These are phyloP conservation scores for Phytophthora constricta DNA, from an alignment of 352 stramenopile genomes.

Conservation along the genomic window DNA sequence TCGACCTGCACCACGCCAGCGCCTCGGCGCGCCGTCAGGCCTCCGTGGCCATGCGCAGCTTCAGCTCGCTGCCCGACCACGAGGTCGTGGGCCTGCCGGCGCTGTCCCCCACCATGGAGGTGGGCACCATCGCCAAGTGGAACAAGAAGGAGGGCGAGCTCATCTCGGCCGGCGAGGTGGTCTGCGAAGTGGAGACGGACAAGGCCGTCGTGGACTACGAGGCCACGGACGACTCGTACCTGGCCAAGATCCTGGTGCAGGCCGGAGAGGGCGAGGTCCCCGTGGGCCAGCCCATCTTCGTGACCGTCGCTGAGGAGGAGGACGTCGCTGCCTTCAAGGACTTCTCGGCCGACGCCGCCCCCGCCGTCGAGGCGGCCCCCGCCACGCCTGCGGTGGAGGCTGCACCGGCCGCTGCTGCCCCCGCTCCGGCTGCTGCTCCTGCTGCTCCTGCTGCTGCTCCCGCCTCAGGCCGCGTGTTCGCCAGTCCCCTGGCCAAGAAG, in stretches of 20 bases:
- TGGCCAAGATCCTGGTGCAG: conserved; percentile 95
- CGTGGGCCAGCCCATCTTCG: conserved; percentile 75
- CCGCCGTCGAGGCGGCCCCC: conserved; percentile 37
- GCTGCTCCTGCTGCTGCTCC: conserved; percentile 25
- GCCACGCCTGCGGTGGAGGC: conserved; percentile 28
- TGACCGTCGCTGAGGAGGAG: conserved; percentile 62
- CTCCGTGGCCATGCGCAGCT: conserved; percentile 38
- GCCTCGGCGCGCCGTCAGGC: conserved; percentile 30
- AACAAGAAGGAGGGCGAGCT: conserved; percentile 92
- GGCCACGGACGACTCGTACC: conserved; percentile 94
- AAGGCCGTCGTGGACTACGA: conserved; percentile 99
- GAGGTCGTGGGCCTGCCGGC: conserved; percentile 80
- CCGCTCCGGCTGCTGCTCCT: conserved; percentile 15
- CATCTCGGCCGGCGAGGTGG: conserved; percentile 92
- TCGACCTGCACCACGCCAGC: conserved; percentile 43
- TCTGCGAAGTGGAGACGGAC: conserved; percentile 98
- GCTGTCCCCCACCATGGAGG: conserved; percentile 94
- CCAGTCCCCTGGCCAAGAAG: conserved; percentile 95
- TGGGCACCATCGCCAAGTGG: conserved; percentile 95
- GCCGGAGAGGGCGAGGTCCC: conserved; percentile 89
- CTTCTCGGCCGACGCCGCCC: conserved; percentile 54
- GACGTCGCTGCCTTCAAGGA: conserved; percentile 64
- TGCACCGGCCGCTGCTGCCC: conserved; percentile 30
- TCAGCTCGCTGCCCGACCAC: conserved; percentile 75
- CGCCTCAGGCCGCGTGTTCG: conserved; percentile 87